Base-by-base conservation (phyloP, 202 grass and related monocot genomes). In the Schoenoplectus triqueter region DNA sequence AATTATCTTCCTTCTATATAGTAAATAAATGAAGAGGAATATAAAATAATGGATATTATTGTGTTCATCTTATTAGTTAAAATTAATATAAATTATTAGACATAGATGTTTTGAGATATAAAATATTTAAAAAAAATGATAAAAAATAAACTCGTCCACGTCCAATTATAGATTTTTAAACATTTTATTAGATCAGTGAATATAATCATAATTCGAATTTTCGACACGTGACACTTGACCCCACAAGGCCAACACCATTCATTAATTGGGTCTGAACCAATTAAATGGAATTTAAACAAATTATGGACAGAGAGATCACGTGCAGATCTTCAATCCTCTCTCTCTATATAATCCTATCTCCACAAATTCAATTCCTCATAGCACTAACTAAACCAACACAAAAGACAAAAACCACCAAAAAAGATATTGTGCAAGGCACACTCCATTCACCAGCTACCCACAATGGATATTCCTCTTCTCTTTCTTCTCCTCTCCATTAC, bases 401-500 rank as follows among this genome's bases (percentile, higher is more conserved):
- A 64, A 83, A 55, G 15, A 20, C 64, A 45, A 31, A 31, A 31
- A 31, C 31, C 31, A 31, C 31, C 48, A 81, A 15, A 62, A 46
- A 82, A 55, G 55, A 11, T 42, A 40, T 56, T 40, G 73, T 41
- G 73, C 51, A 77, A 2, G 57, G 6, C 73, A 77, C 51, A 77
- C 20, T 55, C 51, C 49, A 10, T 57, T 57, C 21, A 78, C 74
- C 52, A 60, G 6, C 7, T 42, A n/a, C 42, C 31, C 7, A 63
- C 56, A n/a, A 69, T 70, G 75, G 75, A 52, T 10, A 40, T 83
- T 54, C 64, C 81, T 21, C 80, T 88, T 61, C 66, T 93, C 31
- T 65, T 95, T 10, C 64, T 91, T 5, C 9, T 97, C 45, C 41
- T 88, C 66, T 62, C 75, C 6, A 39, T 86, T 10, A 84, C 82